Percentiles rank a stretch among this genome's conserved stretches.
These are phyloP conservation scores for Aspergillus sp. DNA, from an alignment of 2,329 filamentous ascomycete species.

Conservation along the genomic window DNA sequence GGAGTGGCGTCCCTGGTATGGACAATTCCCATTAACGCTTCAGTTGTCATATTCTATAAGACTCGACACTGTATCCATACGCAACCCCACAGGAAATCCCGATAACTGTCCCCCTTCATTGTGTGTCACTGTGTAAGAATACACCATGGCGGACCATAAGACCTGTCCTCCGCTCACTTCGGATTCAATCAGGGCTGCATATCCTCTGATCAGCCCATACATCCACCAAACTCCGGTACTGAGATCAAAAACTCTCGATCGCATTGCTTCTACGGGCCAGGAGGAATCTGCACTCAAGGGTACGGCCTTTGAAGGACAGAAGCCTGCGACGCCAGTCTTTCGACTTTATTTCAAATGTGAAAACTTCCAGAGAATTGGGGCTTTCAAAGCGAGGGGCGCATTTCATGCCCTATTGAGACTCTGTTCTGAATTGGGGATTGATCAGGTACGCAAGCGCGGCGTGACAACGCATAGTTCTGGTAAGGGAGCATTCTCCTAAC, in stretches of 20 bases:
- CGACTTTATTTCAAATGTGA: conserved; percentile 92
- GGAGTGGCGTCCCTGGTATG: too few species aligned
- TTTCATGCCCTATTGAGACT: conserved; percentile 76
- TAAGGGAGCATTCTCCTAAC: too few species aligned
- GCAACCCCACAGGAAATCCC: too few species aligned
- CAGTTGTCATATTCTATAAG: too few species aligned
- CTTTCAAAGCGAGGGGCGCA: conserved; percentile 86
- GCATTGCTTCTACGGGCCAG: conserved; percentile 66
- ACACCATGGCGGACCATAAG: too few species aligned
- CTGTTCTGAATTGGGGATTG: conserved; percentile 54
- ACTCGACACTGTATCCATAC: too few species aligned
- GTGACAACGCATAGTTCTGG: conserved; percentile 88
- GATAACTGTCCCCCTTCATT: too few species aligned
- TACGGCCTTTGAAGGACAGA: conserved; percentile 52
- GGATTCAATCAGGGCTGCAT: conserved; percentile 66
- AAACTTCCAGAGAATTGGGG: conserved; percentile 82
- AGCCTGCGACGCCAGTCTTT: conserved; percentile 57
- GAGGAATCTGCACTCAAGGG: conserved; percentile 46
- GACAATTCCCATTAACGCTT: too few species aligned
- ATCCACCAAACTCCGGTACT: conserved; percentile 80
- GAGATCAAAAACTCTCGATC: conserved; percentile 68
- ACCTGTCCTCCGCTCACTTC: too few species aligned
- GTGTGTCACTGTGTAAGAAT: too few species aligned
- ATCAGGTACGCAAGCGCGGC: conserved; percentile 57
- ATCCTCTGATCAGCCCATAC: conserved; percentile 63